phyloP scores from a whole-genome alignment of 169 alveolate genomes.

The Eimeria tenella region DNA sequence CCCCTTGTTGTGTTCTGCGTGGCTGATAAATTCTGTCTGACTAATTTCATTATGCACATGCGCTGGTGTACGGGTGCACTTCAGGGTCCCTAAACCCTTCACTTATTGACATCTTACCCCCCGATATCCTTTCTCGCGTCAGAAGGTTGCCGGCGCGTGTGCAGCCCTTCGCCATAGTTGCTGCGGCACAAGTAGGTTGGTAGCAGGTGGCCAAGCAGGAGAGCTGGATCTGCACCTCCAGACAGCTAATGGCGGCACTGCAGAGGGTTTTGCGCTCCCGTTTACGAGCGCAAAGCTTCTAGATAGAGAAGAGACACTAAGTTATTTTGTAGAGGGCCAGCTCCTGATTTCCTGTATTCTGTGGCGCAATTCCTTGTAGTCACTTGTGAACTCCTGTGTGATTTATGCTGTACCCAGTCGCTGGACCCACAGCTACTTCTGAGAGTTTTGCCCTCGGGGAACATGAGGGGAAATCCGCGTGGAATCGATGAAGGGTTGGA shows the following conservation, averaged over 20 bases:
- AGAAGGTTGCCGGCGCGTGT: slow-evolving; percentile 77
- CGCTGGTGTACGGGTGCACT: background rate
- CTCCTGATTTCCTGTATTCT: background rate
- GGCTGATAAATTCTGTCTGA: background rate
- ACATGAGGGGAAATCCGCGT: slow-evolving; percentile 35
- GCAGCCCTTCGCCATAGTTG: slow-evolving; percentile 76
- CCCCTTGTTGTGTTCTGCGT: background rate
- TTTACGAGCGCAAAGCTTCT: background rate
- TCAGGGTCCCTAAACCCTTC: slow-evolving; percentile 73
- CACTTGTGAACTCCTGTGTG: background rate
- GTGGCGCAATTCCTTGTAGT: background rate
- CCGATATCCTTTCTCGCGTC: slow-evolving; percentile 69
- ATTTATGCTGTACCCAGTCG: background rate
- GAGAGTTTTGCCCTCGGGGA: slow-evolving; percentile 74
- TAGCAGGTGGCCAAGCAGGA: too few species aligned
- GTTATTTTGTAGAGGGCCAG: background rate
- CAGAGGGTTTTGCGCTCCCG: too few species aligned
- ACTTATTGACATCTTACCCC: slow-evolving; percentile 72
- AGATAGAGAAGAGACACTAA: background rate
- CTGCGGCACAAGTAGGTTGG: slow-evolving; percentile 75
- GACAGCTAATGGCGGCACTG: too few species aligned
- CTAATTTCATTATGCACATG: background rate
- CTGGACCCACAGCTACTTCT: slow-evolving; percentile 77
- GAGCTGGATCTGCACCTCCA: too few species aligned
- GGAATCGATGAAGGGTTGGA: slow-evolving; percentile 72